Percentiles rank a stretch among this genome's conserved stretches.
Evolutionary conservation across 208 protist genomes (phyloP).

Genomic region (Wallacemonas rigidus): DNA sequence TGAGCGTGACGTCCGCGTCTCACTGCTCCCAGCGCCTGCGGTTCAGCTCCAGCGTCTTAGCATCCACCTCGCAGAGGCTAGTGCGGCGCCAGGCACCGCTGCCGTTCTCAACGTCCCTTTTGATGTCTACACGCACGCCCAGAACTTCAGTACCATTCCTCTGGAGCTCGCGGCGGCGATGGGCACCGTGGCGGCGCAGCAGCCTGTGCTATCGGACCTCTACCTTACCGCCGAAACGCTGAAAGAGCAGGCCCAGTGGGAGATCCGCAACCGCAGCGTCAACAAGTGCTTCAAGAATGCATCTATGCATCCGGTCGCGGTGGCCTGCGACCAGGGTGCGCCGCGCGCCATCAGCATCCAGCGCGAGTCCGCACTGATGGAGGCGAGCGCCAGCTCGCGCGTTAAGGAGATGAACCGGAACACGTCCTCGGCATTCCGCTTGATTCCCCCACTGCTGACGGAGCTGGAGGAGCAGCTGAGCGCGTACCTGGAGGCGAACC

Average conservation of each 20-base stretch:
- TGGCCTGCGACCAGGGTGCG: constrained; percentile 28
- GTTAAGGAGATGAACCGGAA: constrained; percentile 26
- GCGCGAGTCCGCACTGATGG: constrained; percentile 14
- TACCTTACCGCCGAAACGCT: constrained; percentile 55
- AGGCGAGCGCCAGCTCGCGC: constrained; percentile 22
- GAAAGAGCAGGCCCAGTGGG: constrained; percentile 44
- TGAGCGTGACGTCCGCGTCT: constrained; percentile 32
- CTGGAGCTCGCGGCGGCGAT: constrained; percentile 49
- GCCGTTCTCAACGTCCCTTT: constrained; percentile 18
- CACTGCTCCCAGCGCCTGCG: constrained; percentile 56
- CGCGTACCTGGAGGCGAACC: constrained; percentile 22
- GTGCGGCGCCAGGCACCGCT: not conserved
- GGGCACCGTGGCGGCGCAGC: constrained; percentile 27
- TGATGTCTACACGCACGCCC: constrained; percentile 20
- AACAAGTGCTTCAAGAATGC: constrained; percentile 36
- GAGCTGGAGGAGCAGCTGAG: constrained; percentile 41
- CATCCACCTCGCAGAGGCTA: constrained; percentile 19
- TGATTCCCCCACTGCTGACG: constrained; percentile 40
- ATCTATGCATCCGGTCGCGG: constrained; percentile 27
- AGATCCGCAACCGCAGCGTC: constrained; percentile 25
- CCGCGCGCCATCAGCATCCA: constrained; percentile 54
- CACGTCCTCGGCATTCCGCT: constrained; percentile 20
- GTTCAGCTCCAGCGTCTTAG: constrained; percentile 58
- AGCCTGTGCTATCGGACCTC: constrained; percentile 42
- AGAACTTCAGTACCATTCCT: constrained; percentile 47